These are phyloP conservation scores for Kuraishia ogatae DNA, from an alignment of 805 yeast genomes.

Conservation along the genomic window DNA sequence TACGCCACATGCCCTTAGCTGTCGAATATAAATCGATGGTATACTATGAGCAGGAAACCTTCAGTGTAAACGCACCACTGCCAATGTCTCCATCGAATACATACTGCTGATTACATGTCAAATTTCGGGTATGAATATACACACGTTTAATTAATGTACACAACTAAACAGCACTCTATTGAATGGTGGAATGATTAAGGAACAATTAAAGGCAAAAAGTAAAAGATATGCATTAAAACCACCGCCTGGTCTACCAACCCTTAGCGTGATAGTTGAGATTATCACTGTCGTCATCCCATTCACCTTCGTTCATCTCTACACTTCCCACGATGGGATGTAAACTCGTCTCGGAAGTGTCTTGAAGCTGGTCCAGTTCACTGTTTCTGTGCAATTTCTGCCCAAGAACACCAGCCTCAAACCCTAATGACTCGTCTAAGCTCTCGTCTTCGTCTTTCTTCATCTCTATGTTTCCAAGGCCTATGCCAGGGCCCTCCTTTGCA, in stretches of 20 bases:
- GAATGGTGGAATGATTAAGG: neutral
- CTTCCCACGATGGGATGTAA: neutral
- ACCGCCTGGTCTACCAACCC: constrained; percentile 1
- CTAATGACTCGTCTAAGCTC: neutral
- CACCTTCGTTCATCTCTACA: neutral
- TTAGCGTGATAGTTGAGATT: constrained; percentile 3
- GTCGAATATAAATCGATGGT: neutral
- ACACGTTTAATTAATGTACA: too few species aligned
- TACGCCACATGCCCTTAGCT: constrained; percentile 66
- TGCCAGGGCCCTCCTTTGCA: neutral
- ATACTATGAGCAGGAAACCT: neutral
- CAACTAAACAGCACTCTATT: neutral
- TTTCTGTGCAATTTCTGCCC: neutral
- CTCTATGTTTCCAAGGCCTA: neutral
- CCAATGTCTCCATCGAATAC: neutral
- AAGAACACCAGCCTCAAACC: neutral
- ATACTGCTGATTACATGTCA: too few species aligned
- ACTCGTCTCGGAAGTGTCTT: neutral
- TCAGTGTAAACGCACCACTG: too few species aligned
- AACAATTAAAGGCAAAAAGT: too few species aligned
- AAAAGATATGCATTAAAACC: neutral
- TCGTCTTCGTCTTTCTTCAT: neutral
- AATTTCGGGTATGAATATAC: too few species aligned
- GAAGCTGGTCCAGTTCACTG: neutral
- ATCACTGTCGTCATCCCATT: constrained; percentile 2